Conservation (phyloP, 106 monocot species). For the Ottelia alismoides region DNA sequence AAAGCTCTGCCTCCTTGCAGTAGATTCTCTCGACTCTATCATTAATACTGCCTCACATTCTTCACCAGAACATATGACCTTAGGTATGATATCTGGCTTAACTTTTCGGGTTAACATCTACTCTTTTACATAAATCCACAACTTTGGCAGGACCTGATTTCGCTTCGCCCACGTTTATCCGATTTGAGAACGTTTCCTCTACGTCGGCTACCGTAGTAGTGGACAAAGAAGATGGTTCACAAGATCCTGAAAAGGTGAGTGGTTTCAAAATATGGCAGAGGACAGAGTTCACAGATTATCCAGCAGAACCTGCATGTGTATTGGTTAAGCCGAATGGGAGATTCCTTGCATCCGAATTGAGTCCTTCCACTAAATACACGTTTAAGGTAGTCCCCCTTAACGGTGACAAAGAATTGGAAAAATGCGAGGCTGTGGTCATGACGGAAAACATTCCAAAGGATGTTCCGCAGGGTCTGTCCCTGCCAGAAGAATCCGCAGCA, state of each 20-base stretch:
- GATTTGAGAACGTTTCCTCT: slow-evolving; percentile 29
- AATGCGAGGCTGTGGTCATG: slow-evolving; percentile 21
- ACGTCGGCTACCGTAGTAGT: slow-evolving; percentile 28
- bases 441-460: slow-evolving; percentile 15
- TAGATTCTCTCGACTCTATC: slow-evolving; percentile 22
- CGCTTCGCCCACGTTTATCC: slow-evolving; percentile 17
- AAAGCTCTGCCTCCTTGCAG: slow-evolving; percentile 53
- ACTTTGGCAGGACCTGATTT: slow-evolving; percentile 7
- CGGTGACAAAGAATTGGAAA: slow-evolving; percentile 19
- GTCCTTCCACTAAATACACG: slow-evolving; percentile 24
- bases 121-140: neutral
- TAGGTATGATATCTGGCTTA: neutral
- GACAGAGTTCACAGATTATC: slow-evolving; percentile 20
- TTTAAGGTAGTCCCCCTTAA: slow-evolving; percentile 27
- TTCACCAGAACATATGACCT: neutral
- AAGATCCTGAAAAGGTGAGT: slow-evolving; percentile 11
- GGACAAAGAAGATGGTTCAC: slow-evolving; percentile 4
- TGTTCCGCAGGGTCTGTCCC: slow-evolving; percentile 2
- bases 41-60: slow-evolving; percentile 7
- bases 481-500: neutral
- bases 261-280: slow-evolving; percentile 29
- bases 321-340: slow-evolving; percentile 12
- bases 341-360: slow-evolving; percentile 18
- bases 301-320: slow-evolving; percentile 15
- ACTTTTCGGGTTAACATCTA: neutral